Evolutionary conservation across 2,329 filamentous ascomycete species (phyloP).

Genomic region (Chrysoporthe cubensis): DNA sequence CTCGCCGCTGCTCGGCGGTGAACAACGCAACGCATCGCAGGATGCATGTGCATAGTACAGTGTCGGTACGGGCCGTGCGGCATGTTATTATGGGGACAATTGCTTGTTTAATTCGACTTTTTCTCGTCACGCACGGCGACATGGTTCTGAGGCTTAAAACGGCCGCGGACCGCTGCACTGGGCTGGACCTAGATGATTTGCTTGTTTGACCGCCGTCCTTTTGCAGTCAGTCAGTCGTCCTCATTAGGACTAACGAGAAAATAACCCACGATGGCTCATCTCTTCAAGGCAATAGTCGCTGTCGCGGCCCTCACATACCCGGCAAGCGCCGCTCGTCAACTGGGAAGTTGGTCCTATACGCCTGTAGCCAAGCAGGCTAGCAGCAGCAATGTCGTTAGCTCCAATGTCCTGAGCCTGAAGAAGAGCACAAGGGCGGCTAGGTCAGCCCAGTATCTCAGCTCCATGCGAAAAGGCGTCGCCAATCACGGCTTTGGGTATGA

Average conservation of each 20-base stretch:
- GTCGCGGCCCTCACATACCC: conserved; percentile 1
- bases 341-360: background rate
- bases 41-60: background rate
- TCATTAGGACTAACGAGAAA: background rate
- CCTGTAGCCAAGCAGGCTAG: conserved; percentile 12
- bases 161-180: background rate
- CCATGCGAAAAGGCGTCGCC: background rate
- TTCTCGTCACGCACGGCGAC: background rate
- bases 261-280: conserved; percentile 3
- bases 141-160: background rate
- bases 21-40: background rate
- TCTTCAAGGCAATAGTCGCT: conserved; percentile 1
- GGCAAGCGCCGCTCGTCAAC: background rate
- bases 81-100: background rate
- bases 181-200: background rate
- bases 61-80: conserved; percentile 11
- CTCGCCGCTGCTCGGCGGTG: background rate
- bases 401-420: conserved; percentile 16
- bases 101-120: background rate
- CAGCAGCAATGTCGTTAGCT: conserved; percentile 15
- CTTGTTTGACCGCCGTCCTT: background rate
- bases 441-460: conserved; percentile 18
- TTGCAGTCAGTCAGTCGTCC: background rate
- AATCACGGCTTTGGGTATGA: background rate
- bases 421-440: conserved; percentile 11